A percentile compares a stretch with the other conserved stretches of the same genome.
These are phyloP conservation scores for Ramularia endophylla DNA, from an alignment of 2,329 filamentous ascomycete genomes.

Conservation along the genomic window DNA sequence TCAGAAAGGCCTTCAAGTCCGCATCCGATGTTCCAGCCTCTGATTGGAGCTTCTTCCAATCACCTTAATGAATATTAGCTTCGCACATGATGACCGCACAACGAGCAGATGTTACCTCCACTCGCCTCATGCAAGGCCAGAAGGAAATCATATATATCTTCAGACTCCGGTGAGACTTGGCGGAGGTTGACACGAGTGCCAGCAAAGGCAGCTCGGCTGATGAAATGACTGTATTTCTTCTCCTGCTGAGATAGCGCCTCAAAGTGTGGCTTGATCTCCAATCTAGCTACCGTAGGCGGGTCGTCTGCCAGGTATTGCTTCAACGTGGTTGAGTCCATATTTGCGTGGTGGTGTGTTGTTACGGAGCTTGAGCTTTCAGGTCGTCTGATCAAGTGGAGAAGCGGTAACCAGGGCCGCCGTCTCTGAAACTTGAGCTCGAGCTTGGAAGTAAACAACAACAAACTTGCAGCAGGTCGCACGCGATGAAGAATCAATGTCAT, in stretches of 20 bases:
- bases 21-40: constrained; percentile 37
- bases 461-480: too few species aligned
- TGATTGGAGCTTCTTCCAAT: constrained; percentile 43
- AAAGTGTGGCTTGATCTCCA: constrained; percentile 92
- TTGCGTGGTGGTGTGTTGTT: too few species aligned
- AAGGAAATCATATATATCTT: constrained; percentile 51
- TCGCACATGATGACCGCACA: constrained; percentile 1
- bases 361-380: too few species aligned
- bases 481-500: too few species aligned
- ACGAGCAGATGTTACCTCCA: not conserved
- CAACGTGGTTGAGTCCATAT: constrained; percentile 41
- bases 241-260: constrained; percentile 57
- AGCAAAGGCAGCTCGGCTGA: constrained; percentile 55
- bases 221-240: constrained; percentile 57
- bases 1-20: constrained; percentile 36
- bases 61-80: too few species aligned
- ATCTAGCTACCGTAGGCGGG: constrained; percentile 78
- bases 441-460: too few species aligned
- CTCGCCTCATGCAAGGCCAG: constrained; percentile 40
- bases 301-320: constrained; percentile 83
- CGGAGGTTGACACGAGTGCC: constrained; percentile 49
- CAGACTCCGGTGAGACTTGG: constrained; percentile 48
- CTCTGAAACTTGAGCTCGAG: too few species aligned
- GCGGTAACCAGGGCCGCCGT: too few species aligned
- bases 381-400: too few species aligned